Evolutionary conservation across 352 stramenopile species (phyloP), one percentile per base, ranked within the genome.

Genomic region (Globisporangium radiosum): DNA sequence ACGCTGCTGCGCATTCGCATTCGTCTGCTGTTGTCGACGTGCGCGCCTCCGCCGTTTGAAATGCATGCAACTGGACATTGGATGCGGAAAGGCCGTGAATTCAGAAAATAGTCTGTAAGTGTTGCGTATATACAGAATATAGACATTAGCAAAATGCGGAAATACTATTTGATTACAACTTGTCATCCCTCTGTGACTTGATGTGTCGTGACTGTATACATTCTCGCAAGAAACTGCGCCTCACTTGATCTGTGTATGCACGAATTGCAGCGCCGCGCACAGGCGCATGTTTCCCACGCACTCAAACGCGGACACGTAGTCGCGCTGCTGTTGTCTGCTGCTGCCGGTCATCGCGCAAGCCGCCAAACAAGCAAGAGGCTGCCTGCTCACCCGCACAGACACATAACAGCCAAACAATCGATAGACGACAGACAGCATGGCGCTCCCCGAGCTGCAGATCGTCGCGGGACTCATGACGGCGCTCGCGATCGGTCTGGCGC

Each of bases 391-490:
- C 25, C 25, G 25, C 59, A 33, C 51, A 40, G 51, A 52, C 36
- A 15, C 42, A 47, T 14, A 50, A 8, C 5, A 50, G 45, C 17
- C 45, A 33, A n/a, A 4, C 45, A 50, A 3, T 3, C 45, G 45
- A 62, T 10, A 6, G 5, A 19, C 6, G 45, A 52, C 37, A 51
- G 7, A 19, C 37, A 4, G 0, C 11, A 81, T 74, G 63, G 77
- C 75, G 66, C 52, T 87, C 60, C 79, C 72, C 17, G 84, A 91
- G 48, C 72, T 94, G 58, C 78, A 94, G 76, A 72, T 89, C 53
- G 79, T 90, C 53, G 78, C 80, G 42, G 66, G 79, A 43, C 59
- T 70, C 14, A 75, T 94, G 68, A 85, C 82, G 50, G 69, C 66
- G 42, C 58, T 88, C 52, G 84, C 78, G 45, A 17, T 82, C 38